Percentiles rank a stretch among this genome's conserved stretches.
phyloP scores from a whole-genome alignment of 106 monocot species.

The Acanthochlamys bracteata region DNA sequence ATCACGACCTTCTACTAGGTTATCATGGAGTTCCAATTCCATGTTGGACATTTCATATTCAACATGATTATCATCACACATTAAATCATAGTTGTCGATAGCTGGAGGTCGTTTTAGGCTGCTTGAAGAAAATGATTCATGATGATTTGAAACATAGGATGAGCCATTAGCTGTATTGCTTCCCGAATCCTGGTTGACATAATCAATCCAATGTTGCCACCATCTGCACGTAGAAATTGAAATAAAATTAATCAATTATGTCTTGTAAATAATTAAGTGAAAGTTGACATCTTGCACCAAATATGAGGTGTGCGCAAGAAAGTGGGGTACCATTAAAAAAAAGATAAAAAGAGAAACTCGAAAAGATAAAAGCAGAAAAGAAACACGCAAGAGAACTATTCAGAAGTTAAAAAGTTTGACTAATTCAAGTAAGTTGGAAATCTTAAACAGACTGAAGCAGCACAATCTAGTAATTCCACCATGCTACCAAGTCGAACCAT shows the following conservation, averaged over 20 bases:
- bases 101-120: conserved; percentile 44
- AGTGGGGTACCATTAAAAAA: no score
- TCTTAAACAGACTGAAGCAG: no score
- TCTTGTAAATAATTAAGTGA: no score
- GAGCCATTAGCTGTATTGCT: conserved; percentile 33
- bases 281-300: no score
- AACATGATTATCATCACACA: conserved; percentile 67
- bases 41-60: conserved; percentile 69
- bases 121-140: conserved; percentile 37
- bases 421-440: no score
- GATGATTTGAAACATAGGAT: conserved; percentile 38
- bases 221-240: conserved; percentile 38
- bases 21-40: conserved; percentile 89
- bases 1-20: conserved; percentile 86
- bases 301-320: no score
- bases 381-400: no score
- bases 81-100: conserved; percentile 89
- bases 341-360: no score
- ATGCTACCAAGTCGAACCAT: no score
- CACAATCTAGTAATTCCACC: no score
- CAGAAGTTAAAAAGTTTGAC: no score
- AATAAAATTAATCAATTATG: background rate
- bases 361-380: no score
- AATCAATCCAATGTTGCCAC: conserved; percentile 98
- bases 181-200: conserved; percentile 68